Percentiles rank a stretch among this genome's conserved stretches.
Conservation (phyloP, 2,329 filamentous ascomycete genomes). For the Onygenales sp. region DNA sequence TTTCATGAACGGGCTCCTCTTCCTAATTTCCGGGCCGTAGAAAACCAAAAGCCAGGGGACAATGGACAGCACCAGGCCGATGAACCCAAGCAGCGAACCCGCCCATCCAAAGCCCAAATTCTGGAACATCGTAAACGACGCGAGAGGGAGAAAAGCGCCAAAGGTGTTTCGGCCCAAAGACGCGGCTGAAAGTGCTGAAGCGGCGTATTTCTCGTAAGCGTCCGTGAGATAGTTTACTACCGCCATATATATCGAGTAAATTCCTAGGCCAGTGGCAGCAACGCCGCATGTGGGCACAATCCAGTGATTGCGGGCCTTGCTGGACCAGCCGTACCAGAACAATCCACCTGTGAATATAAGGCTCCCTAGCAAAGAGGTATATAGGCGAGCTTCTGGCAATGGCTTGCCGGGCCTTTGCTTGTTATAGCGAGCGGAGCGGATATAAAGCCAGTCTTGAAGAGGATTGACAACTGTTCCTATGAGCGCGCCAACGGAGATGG, state of each 20-base stretch:
- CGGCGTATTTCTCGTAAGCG: conserved; percentile 40
- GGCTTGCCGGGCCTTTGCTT: conserved; percentile 27
- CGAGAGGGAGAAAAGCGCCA: conserved; percentile 39
- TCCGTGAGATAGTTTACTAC: conserved; percentile 42
- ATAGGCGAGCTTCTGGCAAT: conserved; percentile 35
- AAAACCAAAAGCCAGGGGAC: conserved; percentile 33
- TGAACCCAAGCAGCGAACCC: conserved; percentile 33
- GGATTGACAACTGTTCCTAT: conserved; percentile 34
- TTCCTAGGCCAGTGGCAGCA: conserved; percentile 30
- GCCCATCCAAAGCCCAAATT: conserved; percentile 37
- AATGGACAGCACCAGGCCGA: conserved; percentile 28
- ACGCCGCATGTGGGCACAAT: conserved; percentile 25
- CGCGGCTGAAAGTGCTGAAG: conserved; percentile 37
- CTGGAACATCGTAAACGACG: conserved; percentile 30
- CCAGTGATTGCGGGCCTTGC: conserved; percentile 20
- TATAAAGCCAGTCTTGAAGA: conserved; percentile 24
- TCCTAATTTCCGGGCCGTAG: conserved; percentile 33
- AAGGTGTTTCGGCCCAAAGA: conserved; percentile 37
- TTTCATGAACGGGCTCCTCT: conserved; percentile 17
- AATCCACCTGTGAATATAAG: conserved; percentile 25
- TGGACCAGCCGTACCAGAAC: conserved; percentile 29
- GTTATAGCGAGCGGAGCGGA: conserved; percentile 23
- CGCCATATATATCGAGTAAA: conserved; percentile 38
- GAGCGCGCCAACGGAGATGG: conserved; percentile 33
- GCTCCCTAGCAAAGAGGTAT: conserved; percentile 33